Conservation (phyloP, 257 asterid genomes). For the Cynanchum wilfordii region DNA sequence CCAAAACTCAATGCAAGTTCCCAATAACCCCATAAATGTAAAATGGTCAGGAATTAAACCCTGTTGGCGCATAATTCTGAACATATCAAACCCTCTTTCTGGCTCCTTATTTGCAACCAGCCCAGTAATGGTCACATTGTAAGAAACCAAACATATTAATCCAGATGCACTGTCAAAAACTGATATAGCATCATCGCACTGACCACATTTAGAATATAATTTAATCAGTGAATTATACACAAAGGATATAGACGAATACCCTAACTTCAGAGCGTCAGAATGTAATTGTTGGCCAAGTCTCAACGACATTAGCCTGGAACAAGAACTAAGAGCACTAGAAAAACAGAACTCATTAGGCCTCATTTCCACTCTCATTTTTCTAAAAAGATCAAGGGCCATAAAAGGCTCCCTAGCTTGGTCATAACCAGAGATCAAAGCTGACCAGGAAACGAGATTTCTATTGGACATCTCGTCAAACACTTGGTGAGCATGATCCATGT, state of each 20-base stretch:
- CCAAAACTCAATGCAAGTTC: conserved; percentile 35
- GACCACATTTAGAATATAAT: conserved; percentile 66
- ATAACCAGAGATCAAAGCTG: conserved; percentile 67
- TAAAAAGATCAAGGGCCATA: conserved; percentile 39
- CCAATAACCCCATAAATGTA: conserved; percentile 61
- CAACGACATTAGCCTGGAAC: conserved; percentile 43
- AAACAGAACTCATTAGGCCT: conserved; percentile 56
- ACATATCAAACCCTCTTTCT: conserved; percentile 51
- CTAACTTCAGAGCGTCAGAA: conserved; percentile 46
- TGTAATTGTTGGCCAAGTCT: conserved; percentile 60
- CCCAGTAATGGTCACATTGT: conserved; percentile 53
- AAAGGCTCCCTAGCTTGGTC: conserved; percentile 41
- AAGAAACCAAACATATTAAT: conserved; percentile 39
- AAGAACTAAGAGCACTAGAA: conserved; percentile 62
- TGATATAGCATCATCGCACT: conserved; percentile 43
- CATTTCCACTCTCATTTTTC: conserved; percentile 33
- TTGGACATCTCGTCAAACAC: conserved; percentile 56
- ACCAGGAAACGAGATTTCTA: conserved; percentile 61
- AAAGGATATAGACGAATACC: conserved; percentile 39
- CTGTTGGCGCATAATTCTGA: conserved; percentile 32
- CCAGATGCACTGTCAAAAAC: conserved; percentile 29
- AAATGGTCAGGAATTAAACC: conserved; percentile 67
- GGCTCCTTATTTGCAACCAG: conserved; percentile 47
- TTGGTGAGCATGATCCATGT: conserved; percentile 36
- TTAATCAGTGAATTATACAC: conserved; percentile 57